Conservation (phyloP, 768 basidiomycete species). For the Kwoniella sp. region DNA sequence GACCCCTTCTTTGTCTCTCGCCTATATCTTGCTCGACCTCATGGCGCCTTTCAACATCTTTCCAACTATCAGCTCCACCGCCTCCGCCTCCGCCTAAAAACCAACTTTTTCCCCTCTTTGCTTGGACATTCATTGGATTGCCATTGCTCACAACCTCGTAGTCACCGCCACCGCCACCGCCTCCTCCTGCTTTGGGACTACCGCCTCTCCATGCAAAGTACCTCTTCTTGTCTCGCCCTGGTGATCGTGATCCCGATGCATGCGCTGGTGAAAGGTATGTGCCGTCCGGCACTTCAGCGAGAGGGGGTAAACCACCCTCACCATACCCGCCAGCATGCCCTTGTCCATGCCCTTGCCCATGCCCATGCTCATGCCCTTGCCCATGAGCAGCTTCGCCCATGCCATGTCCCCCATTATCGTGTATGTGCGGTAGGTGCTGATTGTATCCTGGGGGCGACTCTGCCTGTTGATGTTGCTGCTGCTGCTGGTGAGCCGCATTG, state of each 20-base stretch:
- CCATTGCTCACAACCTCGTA: conserved; percentile 4
- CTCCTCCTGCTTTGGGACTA: not conserved
- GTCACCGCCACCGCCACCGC: conserved; percentile 2
- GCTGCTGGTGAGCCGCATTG: not conserved
- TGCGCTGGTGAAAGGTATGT: not conserved
- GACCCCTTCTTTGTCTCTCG: not conserved
- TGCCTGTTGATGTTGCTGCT: not conserved
- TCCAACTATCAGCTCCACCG: not conserved
- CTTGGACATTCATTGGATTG: conserved; percentile 6
- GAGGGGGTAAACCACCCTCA: not conserved
- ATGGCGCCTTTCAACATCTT: conserved; percentile 8
- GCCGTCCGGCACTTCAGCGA: conserved; percentile 6
- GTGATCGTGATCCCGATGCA: not conserved
- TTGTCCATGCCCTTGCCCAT: too few species aligned
- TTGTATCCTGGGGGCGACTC: not conserved
- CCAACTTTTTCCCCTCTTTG: conserved; percentile 8
- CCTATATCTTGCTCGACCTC: not conserved
- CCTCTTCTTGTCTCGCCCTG: conserved; percentile 14
- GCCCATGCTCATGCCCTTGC: too few species aligned
- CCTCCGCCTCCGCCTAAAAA: not conserved
- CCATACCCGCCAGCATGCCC: not conserved
- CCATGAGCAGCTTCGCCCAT: not conserved
- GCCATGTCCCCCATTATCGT: not conserved
- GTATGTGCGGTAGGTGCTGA: not conserved
- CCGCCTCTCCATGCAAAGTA: conserved; percentile 19